A percentile compares a stretch with the other conserved stretches of the same genome.
phyloP scores from a whole-genome alignment of 441 rosid species.

The Biscutella auriculata region DNA sequence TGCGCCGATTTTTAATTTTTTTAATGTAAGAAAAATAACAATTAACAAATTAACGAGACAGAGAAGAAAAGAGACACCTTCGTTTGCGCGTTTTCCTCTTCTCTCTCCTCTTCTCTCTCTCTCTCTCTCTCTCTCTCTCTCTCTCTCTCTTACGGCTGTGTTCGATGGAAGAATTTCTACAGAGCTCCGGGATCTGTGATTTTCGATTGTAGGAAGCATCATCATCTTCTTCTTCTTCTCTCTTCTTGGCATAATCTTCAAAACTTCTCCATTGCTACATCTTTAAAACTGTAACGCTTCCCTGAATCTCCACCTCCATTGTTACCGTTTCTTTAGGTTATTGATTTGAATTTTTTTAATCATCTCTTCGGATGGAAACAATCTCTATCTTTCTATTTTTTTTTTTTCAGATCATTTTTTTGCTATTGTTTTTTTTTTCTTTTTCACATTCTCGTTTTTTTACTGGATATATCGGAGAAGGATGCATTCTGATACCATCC shows the following conservation, averaged over 20 bases:
- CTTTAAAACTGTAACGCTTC: too few species aligned
- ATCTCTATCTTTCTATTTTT: not conserved
- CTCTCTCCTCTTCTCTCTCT: too few species aligned
- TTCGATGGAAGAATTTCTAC: slow-evolving; percentile 31
- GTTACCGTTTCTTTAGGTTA: not conserved
- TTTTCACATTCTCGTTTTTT: not conserved
- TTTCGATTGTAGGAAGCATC: slow-evolving; percentile 25
- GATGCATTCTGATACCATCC: not conserved
- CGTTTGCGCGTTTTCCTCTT: slow-evolving; percentile 34
- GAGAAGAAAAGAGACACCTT: slow-evolving; percentile 26
- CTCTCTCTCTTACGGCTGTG: slow-evolving; percentile 22
- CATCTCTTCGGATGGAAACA: not conserved
- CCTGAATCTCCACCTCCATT: not conserved
- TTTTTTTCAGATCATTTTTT: not conserved
- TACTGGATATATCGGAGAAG: not conserved
- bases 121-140: too few species aligned
- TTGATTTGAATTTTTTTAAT: not conserved
- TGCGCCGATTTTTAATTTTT: slow-evolving; percentile 12
- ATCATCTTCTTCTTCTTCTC: not conserved
- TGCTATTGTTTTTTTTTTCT: not conserved
- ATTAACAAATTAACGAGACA: too few species aligned
- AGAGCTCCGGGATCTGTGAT: slow-evolving; percentile 46
- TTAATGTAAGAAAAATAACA: too few species aligned
- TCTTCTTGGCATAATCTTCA: slow-evolving; percentile 22
- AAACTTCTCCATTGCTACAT: too few species aligned